Conservation (phyloP, 352 stramenopile genomes). For the Globisporangium lucens region DNA sequence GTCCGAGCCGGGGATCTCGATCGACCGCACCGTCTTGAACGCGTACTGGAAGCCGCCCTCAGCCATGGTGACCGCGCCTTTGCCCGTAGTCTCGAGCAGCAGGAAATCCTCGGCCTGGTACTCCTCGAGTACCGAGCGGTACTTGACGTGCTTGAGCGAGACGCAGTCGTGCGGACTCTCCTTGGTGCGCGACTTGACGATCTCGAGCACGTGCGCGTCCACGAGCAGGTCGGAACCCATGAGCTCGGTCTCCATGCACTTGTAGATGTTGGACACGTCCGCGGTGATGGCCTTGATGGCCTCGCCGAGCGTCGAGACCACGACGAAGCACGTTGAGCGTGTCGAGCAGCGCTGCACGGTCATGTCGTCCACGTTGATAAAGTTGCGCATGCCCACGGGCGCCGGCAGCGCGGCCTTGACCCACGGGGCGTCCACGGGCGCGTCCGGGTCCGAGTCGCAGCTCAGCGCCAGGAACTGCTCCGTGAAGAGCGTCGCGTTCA, state of each 20-base stretch:
- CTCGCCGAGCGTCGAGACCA: slow-evolving; percentile 56
- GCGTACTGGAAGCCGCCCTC: slow-evolving; percentile 38
- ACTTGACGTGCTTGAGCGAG: slow-evolving; percentile 76
- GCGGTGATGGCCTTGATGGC: slow-evolving; percentile 53
- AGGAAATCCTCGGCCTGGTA: slow-evolving; percentile 61
- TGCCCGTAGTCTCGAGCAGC: slow-evolving; percentile 52
- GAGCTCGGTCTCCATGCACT: slow-evolving; percentile 54
- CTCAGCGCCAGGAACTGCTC: slow-evolving; percentile 14
- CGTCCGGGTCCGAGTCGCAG: slow-evolving; percentile 8
- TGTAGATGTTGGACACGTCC: slow-evolving; percentile 49
- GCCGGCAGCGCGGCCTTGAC: slow-evolving; percentile 29
- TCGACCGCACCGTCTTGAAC: slow-evolving; percentile 61
- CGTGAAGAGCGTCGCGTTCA: slow-evolving; percentile 16
- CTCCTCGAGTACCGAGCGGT: slow-evolving; percentile 55
- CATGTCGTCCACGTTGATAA: slow-evolving; percentile 40
- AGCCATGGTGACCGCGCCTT: slow-evolving; percentile 32
- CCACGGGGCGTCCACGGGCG: slow-evolving; percentile 30
- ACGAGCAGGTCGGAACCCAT: slow-evolving; percentile 54
- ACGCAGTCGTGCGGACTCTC: slow-evolving; percentile 71
- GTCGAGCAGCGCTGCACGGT: slow-evolving; percentile 47
- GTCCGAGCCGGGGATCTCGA: slow-evolving; percentile 30
- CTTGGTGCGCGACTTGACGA: slow-evolving; percentile 60
- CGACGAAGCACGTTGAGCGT: slow-evolving; percentile 45
- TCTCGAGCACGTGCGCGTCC: slow-evolving; percentile 68
- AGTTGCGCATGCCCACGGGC: slow-evolving; percentile 43